Base-by-base conservation (phyloP, 768 basidiomycete species). In the Gloeophyllum trabeum region DNA sequence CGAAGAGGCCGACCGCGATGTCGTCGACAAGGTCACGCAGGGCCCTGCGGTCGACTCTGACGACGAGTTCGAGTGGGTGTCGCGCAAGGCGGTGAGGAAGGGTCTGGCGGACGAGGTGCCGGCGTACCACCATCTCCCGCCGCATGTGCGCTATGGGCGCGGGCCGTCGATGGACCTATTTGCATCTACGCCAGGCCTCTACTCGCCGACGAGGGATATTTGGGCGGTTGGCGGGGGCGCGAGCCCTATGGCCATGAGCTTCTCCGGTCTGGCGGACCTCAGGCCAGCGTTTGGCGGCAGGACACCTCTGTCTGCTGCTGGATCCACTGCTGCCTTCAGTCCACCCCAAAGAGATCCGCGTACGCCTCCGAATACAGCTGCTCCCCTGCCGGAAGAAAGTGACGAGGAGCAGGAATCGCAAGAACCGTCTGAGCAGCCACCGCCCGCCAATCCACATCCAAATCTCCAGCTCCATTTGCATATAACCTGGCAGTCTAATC, bases 401-500 rank as follows among this genome's bases (percentile, higher is more conserved):
- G 28, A 32, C 21, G 30, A 30, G 26, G 44, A 45, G 48, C 42
- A 32, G 45, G 46, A 44, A 10, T 42, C 43, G n/a, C 26, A 30
- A 7, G 43, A n/a, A 20, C 30, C 43, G 39, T 49, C 35, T 30
- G 44, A 22, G 24, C 30, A 32, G 46, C 54, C 47, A 34, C 57
- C 56, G 23, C 59, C 43, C 52, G 52, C 55, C 56, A 65, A 61
- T 46, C 51, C 58, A 6, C 63, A 69, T 36, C 78, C 87, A 2
- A 85, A 93, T 56, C 66, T 98, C 22, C 96, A 99, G 56, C 61
- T 96, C 3, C 92, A 97, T 56, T 66, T 99, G 0, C 78, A 81
- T 52, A 64, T 97, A 35, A 71, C 75, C 24, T 94, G 94, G 79
- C 75, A 81, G 41, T 89, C 93, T 6, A 81, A 96, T 58, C 69